Conservation (phyloP, 345 rosid species). For the Salix suchowensis region DNA sequence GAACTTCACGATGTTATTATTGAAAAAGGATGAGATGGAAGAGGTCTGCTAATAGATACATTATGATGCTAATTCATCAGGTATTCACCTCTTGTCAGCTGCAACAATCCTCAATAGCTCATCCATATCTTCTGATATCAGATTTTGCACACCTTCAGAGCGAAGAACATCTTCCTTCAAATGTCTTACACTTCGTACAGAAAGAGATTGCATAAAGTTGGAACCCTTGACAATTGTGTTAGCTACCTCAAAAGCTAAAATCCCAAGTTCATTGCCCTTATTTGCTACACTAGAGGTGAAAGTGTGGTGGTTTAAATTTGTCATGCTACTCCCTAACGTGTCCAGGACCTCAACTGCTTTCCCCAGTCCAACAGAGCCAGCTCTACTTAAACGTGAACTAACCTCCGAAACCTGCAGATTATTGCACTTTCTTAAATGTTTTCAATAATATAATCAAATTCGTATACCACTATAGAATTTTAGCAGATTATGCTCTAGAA, state of each 20-base stretch:
- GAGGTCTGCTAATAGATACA: background rate
- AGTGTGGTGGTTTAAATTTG: constrained; percentile 50
- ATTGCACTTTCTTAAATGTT: background rate
- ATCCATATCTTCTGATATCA: constrained; percentile 75
- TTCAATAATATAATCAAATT: background rate
- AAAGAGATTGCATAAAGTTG: constrained; percentile 82
- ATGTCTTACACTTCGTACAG: constrained; percentile 57
- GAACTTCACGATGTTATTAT: background rate
- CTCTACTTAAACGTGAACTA: constrained; percentile 69
- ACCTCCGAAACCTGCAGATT: constrained; percentile 59
- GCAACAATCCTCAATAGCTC: constrained; percentile 74
- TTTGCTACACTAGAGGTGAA: constrained; percentile 60
- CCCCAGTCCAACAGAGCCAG: constrained; percentile 71
- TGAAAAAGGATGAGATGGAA: background rate
- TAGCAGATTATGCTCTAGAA: background rate
- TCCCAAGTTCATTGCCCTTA: constrained; percentile 73
- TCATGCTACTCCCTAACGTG: constrained; percentile 92
- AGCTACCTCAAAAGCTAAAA: constrained; percentile 93
- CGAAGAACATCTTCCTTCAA: constrained; percentile 82
- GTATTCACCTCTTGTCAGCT: constrained; percentile 74
- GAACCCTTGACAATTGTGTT: constrained; percentile 92
- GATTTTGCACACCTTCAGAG: constrained; percentile 78
- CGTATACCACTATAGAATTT: background rate
- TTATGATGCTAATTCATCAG: background rate
- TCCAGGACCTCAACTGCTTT: constrained; percentile 93